These are phyloP conservation scores for Xylariales sp. DNA, from an alignment of 2,329 filamentous ascomycete species.

Conservation along the genomic window DNA sequence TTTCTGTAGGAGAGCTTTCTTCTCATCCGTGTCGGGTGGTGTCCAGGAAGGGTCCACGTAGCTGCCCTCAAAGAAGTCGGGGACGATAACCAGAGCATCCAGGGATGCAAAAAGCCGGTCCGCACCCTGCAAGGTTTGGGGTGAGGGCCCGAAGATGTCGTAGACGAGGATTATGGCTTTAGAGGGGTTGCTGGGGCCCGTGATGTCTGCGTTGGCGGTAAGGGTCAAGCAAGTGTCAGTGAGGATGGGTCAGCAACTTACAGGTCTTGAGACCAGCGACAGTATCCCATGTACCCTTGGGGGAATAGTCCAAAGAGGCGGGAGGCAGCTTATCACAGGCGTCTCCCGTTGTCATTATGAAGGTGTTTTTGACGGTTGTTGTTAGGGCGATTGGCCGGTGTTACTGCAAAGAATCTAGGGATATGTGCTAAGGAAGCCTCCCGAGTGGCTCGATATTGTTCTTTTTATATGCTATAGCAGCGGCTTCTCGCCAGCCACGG, in stretches of 20 bases:
- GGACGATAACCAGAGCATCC: conserved; percentile 35
- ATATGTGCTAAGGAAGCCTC: too few species aligned
- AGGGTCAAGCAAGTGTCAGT: not conserved
- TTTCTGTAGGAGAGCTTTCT: conserved; percentile 25
- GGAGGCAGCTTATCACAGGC: conserved; percentile 32
- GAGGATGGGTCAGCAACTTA: conserved; percentile 21
- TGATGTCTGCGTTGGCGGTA: conserved; percentile 26
- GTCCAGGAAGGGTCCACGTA: conserved; percentile 27
- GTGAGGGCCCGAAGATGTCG: conserved; percentile 42
- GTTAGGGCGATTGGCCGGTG: too few species aligned
- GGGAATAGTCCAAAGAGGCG: conserved; percentile 32
- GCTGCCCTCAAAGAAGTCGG: conserved; percentile 35
- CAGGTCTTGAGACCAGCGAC: conserved; percentile 38
- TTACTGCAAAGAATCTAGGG: too few species aligned
- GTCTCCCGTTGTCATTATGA: conserved; percentile 11
- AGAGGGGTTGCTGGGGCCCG: conserved; percentile 27
- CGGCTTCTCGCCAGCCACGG: too few species aligned
- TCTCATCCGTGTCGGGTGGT: conserved; percentile 40
- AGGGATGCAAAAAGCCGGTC: conserved; percentile 35
- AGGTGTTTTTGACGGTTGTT: not conserved
- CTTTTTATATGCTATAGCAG: too few species aligned
- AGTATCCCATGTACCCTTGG: conserved; percentile 35
- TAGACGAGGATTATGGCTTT: conserved; percentile 40
- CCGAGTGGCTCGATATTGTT: too few species aligned
- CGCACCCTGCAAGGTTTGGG: conserved; percentile 44